A percentile compares a stretch with the other conserved stretches of the same genome.
phyloP scores from a whole-genome alignment of 495 filamentous ascomycete genomes.

The Daldinia decipiens region DNA sequence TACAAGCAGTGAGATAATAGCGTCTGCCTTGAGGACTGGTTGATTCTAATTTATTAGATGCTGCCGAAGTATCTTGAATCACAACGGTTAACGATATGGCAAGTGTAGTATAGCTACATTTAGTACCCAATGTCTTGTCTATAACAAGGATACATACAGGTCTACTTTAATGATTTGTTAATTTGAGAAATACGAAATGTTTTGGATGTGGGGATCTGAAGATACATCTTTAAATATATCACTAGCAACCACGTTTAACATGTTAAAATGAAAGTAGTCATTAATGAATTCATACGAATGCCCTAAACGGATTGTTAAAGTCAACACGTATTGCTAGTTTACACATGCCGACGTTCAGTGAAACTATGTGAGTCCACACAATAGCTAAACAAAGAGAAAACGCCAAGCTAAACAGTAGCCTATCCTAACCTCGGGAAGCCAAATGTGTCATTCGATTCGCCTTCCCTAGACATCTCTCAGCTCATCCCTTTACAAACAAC shows the following conservation, averaged over 20 bases:
- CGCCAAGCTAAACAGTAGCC: conserved; percentile 17
- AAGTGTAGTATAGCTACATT: no score
- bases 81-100: no score
- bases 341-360: not conserved
- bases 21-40: no score
- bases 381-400: conserved; percentile 4
- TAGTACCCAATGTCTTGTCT: no score
- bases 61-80: no score
- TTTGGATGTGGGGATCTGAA: not conserved
- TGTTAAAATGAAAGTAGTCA: not conserved
- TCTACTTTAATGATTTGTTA: no score
- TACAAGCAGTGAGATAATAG: no score
- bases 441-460: conserved; percentile 5
- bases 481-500: conserved; percentile 6
- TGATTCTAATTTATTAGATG: no score
- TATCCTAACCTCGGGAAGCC: conserved; percentile 1
- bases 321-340: not conserved
- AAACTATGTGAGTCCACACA: not conserved
- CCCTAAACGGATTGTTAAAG: not conserved
- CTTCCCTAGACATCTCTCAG: conserved; percentile 11
- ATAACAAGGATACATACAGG: no score
- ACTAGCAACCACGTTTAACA: not conserved
- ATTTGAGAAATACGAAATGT: no score
- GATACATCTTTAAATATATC: not conserved
- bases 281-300: not conserved